Conservation (phyloP, 1,139 yeast genomes). For the Keqinozyma sinolaborantium region DNA sequence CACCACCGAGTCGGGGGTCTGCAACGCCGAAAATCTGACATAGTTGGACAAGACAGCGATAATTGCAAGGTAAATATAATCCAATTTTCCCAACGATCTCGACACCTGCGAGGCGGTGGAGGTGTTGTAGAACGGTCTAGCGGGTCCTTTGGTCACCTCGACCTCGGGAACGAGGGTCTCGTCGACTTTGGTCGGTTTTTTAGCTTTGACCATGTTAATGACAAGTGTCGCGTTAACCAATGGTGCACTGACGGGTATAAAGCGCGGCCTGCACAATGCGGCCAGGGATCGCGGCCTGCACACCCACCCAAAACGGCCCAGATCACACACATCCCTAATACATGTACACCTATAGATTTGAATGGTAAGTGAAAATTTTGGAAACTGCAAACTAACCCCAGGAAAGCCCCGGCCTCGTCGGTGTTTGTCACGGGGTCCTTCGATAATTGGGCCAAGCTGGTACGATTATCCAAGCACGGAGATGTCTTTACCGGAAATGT, state of each 20-base stretch:
- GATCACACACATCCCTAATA: too few species aligned
- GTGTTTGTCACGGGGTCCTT: conserved; percentile 42
- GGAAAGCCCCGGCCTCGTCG: conserved; percentile 9
- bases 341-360: not conserved
- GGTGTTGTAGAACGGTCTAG: not conserved
- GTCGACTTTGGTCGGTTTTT: not conserved
- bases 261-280: too few species aligned
- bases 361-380: not conserved
- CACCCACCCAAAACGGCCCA: too few species aligned
- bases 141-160: not conserved
- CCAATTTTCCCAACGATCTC: conserved; percentile 11
- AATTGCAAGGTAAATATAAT: conserved; percentile 33
- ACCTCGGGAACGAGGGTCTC: not conserved
- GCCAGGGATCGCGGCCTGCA: too few species aligned
- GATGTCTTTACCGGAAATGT: conserved; percentile 14
- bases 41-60: conserved; percentile 52
- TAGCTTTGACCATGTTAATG: not conserved
- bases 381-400: not conserved
- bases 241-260: too few species aligned
- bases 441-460: conserved; percentile 35
- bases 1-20: conserved; percentile 30
- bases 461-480: conserved; percentile 12
- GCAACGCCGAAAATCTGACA: conserved; percentile 36
- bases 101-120: not conserved
- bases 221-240: not conserved